phyloP scores from a whole-genome alignment of 768 basidiomycete genomes.

The Boletus pseudo-olivaceus region DNA sequence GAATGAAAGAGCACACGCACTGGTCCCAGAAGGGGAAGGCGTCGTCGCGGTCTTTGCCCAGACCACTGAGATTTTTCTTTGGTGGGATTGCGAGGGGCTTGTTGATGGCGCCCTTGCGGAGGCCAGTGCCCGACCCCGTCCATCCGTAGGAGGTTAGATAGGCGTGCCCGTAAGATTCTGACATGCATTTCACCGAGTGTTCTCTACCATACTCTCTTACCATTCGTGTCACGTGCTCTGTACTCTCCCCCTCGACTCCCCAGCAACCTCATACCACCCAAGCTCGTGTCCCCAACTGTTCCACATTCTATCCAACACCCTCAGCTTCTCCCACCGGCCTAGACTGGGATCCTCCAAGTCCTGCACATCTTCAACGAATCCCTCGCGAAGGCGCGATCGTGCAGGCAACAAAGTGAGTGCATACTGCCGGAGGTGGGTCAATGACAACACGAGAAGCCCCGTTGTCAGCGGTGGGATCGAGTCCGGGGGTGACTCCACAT shows the following conservation, averaged over 20 bases:
- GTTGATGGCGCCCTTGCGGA: slow-evolving; percentile 77
- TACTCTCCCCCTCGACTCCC: neutral
- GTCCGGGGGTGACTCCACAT: slow-evolving; percentile 11
- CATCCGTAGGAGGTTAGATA: slow-evolving; percentile 83
- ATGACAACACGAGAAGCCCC: slow-evolving; percentile 69
- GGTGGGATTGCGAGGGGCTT: slow-evolving; percentile 75
- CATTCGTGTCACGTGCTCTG: slow-evolving; percentile 8
- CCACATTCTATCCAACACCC: slow-evolving; percentile 85
- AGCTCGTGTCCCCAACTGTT: slow-evolving; percentile 74
- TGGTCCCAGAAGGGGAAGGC: slow-evolving; percentile 99
- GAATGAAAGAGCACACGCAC: slow-evolving; percentile 52
- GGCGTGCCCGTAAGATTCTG: slow-evolving; percentile 43
- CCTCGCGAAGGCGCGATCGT: slow-evolving; percentile 61
- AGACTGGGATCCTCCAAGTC: slow-evolving; percentile 77
- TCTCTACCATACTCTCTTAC: neutral
- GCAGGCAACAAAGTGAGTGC: slow-evolving; percentile 55
- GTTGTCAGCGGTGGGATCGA: slow-evolving; percentile 53
- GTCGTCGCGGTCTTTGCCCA: slow-evolving; percentile 93
- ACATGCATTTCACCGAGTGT: slow-evolving; percentile 6
- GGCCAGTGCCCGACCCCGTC: slow-evolving; percentile 79
- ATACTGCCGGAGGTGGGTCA: slow-evolving; percentile 63
- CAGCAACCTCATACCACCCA: slow-evolving; percentile 48
- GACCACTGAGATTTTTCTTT: slow-evolving; percentile 80
- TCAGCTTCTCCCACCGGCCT: slow-evolving; percentile 66
- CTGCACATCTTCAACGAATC: slow-evolving; percentile 81